Base-by-base conservation (phyloP, 768 basidiomycete genomes). In the Rhizopogon sp. region DNA sequence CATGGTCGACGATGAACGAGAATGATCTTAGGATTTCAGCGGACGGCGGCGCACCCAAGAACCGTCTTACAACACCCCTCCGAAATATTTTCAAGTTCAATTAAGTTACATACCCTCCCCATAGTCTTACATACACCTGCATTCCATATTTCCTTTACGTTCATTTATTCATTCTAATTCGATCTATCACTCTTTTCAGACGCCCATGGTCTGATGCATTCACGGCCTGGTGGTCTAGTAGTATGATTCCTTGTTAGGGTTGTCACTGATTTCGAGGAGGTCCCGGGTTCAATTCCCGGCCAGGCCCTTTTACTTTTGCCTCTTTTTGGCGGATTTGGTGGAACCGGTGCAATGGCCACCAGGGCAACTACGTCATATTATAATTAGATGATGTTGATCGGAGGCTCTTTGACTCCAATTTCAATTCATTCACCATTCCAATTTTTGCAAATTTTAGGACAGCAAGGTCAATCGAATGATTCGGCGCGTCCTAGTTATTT, bases 261-360 rank as follows among this genome's bases (percentile, higher is more conserved):
- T 39, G 39, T 5, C 6, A 5, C 6, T 16, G 39, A 22, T 37
- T 46, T 85, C 80, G 82, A 83, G 82, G 82, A 84, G 83, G 85
- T 84, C 82, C 83, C 78, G 83, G 83, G 84, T 85, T 85, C 84
- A 84, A 85, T 84, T 84, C 84, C 82, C 82, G 78, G 81, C 79
- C 75, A 82, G 81, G 82, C 80, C 82, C 79, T n/a, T 16, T n/a
- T 16, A 17, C 1, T 40, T 56, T 58, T 56, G 14, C 13, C 25
- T 51, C 42, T 40, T 52, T 55, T 33, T 55, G 20, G 5, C 11
- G 8, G 17, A 35, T 22, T 20, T 52, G 14, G 25, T 25, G 25
- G 25, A 25, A 25, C 20, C 20, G 20, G 20, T 20, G 20, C 20
- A 20, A 20, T 20, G 20, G 20, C 20, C 20, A 20, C 20, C 20